phyloP scores from a whole-genome alignment of 2,329 filamentous ascomycete genomes.

The Exophiala lecanii-corni region DNA sequence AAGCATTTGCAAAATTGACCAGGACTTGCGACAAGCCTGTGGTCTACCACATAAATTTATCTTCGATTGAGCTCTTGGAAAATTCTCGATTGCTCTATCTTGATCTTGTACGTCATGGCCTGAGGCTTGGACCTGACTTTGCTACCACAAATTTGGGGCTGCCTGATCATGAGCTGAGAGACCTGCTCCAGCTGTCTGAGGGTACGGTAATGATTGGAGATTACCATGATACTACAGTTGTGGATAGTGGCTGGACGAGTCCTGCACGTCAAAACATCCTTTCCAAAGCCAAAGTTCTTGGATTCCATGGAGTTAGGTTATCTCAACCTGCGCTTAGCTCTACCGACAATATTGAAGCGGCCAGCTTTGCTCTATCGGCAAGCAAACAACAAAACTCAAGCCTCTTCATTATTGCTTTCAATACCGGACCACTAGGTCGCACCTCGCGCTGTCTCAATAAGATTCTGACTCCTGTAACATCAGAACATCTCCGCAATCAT shows the following conservation, averaged over 20 bases:
- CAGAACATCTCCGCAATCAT: not conserved
- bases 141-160: not conserved
- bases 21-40: not conserved
- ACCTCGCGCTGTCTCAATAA: conserved; percentile 40
- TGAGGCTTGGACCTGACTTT: not conserved
- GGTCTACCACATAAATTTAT: not conserved
- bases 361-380: not conserved
- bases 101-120: not conserved
- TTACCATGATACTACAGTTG: not conserved
- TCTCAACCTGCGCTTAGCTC: not conserved
- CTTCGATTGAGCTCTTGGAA: not conserved
- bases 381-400: not conserved
- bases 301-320: not conserved
- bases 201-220: not conserved
- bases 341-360: not conserved
- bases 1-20: not conserved
- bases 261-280: not conserved
- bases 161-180: not conserved
- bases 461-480: conserved; percentile 35
- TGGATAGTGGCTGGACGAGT: not conserved
- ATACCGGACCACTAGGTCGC: conserved; percentile 35
- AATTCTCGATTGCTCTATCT: not conserved
- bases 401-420: conserved; percentile 32
- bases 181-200: not conserved
- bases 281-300: not conserved